Evolutionary conservation across 208 protist genomes (phyloP), one percentile per base, ranked within the genome.

Genomic region (Plasmodiophora brassicae): DNA sequence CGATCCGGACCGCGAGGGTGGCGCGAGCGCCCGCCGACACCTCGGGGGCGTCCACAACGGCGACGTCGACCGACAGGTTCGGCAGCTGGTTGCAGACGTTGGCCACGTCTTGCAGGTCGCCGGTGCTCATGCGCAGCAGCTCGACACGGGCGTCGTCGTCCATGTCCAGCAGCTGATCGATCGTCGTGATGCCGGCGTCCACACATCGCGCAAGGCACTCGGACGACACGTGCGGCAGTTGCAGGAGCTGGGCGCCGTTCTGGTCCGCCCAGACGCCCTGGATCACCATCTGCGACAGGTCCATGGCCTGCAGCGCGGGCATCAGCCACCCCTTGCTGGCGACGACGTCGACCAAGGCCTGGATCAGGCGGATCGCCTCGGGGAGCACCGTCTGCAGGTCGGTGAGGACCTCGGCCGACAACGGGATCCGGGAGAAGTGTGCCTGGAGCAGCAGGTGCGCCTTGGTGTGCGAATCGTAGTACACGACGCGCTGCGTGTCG

Each of bases 261-360:
- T 78, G 65, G 41, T 78, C 91, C 54, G 93, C 90, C 94, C 95
- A 97, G 41, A 96, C 25, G 0, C 90, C 96, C 88, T 97, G 96
- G 0, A 92, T 89, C 8, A 95, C 86, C 96, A 97, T 97, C 89
- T 97, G 96, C 5, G 89, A 92, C 8, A 97, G 53, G 60, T 97
- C 95, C 96, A 97, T 97, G 0, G 94, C 90, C 0, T 92, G 92
- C 0, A 97, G 89, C 0, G 94, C 94, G 10, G 95, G 94, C 14
- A 44, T 85, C 20, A 97, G 90, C 95, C 94, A 96, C 36, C 93
- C 87, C 38, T 57, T 85, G 45, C 85, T 93, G 87, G 89, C 88
- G 22, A 97, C 90, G 0, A 97, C 94, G 91, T 97, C 96, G 0
- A 97, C 95, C 57, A 95, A 94, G 0, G 96, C 94, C 71, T 94